Evolutionary conservation across 2,329 filamentous ascomycete species (phyloP).

Genomic region (Pseudogymnoascus sp.): DNA sequence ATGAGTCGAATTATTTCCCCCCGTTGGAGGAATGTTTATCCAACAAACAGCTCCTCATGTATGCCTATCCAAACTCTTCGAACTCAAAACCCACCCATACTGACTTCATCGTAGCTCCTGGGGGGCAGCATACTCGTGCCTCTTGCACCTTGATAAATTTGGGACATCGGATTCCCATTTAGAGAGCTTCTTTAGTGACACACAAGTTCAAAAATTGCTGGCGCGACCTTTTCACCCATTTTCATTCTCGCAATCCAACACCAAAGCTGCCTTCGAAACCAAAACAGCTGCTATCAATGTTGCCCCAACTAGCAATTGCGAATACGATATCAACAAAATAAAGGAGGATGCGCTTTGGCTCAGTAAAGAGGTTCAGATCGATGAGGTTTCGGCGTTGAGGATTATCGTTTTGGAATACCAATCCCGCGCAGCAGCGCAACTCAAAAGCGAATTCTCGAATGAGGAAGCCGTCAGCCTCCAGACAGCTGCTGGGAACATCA

Average conservation of each 20-base stretch:
- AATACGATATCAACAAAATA: slow-evolving; percentile 69
- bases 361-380: slow-evolving; percentile 68
- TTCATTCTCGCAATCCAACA: slow-evolving; percentile 51
- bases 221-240: slow-evolving; percentile 65
- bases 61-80: slow-evolving; percentile 34
- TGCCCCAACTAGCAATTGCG: slow-evolving; percentile 58
- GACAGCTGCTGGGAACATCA: slow-evolving; percentile 63
- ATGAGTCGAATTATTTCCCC: slow-evolving; percentile 71
- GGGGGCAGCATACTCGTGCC: slow-evolving; percentile 52
- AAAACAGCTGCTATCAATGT: slow-evolving; percentile 84
- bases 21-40: slow-evolving; percentile 79
- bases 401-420: slow-evolving; percentile 81
- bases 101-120: slow-evolving; percentile 46
- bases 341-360: slow-evolving; percentile 85
- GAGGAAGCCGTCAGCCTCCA: slow-evolving; percentile 73
- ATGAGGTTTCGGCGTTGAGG: slow-evolving; percentile 75
- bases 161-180: slow-evolving; percentile 49
- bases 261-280: slow-evolving; percentile 70
- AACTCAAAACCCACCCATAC: slow-evolving; percentile 15
- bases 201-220: slow-evolving; percentile 62
- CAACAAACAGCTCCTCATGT: slow-evolving; percentile 76
- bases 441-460: slow-evolving; percentile 65
- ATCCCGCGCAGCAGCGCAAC: slow-evolving; percentile 63
- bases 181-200: slow-evolving; percentile 62
- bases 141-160: slow-evolving; percentile 54